phyloP scores from a whole-genome alignment of 225 moss, liverwort and hornwort genomes.

The Marchantia paleacea region DNA sequence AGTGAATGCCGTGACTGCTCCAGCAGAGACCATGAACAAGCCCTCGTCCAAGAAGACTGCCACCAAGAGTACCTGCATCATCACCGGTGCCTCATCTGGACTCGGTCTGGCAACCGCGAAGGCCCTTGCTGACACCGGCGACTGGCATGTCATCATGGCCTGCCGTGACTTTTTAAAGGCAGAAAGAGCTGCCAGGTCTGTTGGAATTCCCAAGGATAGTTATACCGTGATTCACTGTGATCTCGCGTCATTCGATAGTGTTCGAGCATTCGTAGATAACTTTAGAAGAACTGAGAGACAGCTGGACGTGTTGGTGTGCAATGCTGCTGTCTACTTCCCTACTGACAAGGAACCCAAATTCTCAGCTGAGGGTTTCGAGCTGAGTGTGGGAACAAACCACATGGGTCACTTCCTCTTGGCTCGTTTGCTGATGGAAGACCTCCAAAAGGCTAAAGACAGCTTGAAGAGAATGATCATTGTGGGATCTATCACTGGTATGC shows the following conservation, averaged over 20 bases:
- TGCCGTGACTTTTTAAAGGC: conserved; percentile 96
- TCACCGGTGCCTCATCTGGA: conserved; percentile 95
- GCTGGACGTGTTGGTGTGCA: conserved; percentile 94
- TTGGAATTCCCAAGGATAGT: conserved; percentile 68
- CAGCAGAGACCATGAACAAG: conserved; percentile 51
- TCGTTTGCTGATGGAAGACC: conserved; percentile 73
- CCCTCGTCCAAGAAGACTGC: conserved; percentile 62
- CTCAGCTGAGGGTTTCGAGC: conserved; percentile 87
- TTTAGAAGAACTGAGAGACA: conserved; percentile 68
- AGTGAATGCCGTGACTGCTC: conserved; percentile 64
- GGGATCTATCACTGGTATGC: conserved; percentile 88
- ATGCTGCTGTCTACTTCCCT: conserved; percentile 94
- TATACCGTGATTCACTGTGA: conserved; percentile 90
- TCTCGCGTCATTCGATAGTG: conserved; percentile 84
- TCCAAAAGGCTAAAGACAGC: conserved; percentile 68
- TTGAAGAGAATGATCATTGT: conserved; percentile 73
- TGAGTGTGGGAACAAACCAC: conserved; percentile 96
- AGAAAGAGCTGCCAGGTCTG: conserved; percentile 72
- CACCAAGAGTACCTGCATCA: conserved; percentile 76
- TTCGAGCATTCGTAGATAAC: conserved; percentile 84
- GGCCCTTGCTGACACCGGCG: conserved; percentile 72
- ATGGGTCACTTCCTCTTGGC: conserved; percentile 89
- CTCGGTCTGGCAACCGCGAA: conserved; percentile 91
- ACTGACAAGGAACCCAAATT: conserved; percentile 94
- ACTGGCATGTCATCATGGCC: conserved; percentile 99